Percentiles rank a stretch among this genome's conserved stretches.
Conservation (phyloP, 192 early-diverging fungal species). For the Geranomyces variabilis region DNA sequence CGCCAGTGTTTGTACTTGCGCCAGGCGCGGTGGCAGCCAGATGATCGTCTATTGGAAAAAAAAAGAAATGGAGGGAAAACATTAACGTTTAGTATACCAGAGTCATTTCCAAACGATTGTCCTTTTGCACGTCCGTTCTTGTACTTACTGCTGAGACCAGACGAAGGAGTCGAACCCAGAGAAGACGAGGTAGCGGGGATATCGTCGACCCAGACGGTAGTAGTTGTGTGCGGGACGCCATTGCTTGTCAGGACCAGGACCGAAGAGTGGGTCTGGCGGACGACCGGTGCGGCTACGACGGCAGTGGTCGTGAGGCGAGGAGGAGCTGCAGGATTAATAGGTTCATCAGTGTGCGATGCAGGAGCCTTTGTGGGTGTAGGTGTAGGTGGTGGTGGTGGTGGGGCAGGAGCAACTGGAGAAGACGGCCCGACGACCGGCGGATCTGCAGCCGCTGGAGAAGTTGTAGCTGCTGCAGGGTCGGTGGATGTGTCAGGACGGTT, state of each 20-base stretch:
- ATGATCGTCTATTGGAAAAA: too few species aligned
- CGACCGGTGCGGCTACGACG: background rate
- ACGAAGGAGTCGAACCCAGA: background rate
- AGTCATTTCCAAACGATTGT: too few species aligned
- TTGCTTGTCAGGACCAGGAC: constrained; percentile 8
- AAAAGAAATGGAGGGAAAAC: too few species aligned
- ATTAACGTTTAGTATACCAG: too few species aligned
- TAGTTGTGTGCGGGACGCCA: constrained; percentile 16
- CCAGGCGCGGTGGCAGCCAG: background rate
- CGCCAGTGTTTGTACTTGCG: background rate
- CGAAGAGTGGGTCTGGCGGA: background rate
- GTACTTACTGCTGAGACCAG: background rate
- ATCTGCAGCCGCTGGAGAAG: background rate
- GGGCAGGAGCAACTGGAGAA: constrained; percentile 5
- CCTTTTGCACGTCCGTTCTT: too few species aligned
- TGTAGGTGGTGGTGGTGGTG: background rate
- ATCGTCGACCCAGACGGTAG: constrained; percentile 29
- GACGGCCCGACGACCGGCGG: background rate
- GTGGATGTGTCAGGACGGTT: background rate
- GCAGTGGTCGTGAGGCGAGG: background rate
- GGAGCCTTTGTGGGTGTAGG: background rate
- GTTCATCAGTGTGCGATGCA: background rate
- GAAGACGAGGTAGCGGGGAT: background rate
- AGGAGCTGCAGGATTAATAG: constrained; percentile 6
- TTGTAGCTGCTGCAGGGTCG: background rate